Evolutionary conservation across 495 filamentous ascomycete genomes (phyloP), one percentile per base, ranked within the genome.

Genomic region (Cenococcum geophilum): DNA sequence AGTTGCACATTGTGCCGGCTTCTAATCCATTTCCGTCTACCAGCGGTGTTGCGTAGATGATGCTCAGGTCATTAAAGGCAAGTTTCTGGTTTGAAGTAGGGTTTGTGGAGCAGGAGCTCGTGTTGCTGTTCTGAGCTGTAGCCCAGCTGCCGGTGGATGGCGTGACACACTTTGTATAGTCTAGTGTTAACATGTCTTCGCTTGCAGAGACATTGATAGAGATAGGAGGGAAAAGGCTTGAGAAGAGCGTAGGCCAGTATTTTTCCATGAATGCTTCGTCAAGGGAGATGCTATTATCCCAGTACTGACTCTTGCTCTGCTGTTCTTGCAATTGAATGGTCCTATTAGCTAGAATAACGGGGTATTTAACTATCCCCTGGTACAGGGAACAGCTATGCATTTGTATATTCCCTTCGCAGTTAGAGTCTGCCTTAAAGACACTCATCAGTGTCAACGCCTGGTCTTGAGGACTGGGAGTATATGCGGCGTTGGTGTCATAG

Each of bases 141-240:
- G 49, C 49, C 20, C 18, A 52, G 21, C 8, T 23, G 49, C 20
- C 14, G 18, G 9, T 27, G 49, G 49, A 16, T 5, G 20, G 23
- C 4, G 23, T 40, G 36, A 50, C 22, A 22, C 62, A 64, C 37
- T 56, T 59, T 22, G 25, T 48, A 57, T 59, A 64, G 22, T 48
- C 23, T 16, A 55, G 42, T 1, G 22, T 20, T 10, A 27, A 48
- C 22, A 55, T 59, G 32, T 64, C 40, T 34, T 59, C 35, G 14
- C 11, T 49, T 37, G 57, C 51, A 14, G 57, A 59, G 16, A 60
- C 32, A 49, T 55, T 64, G 16, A 64, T 50, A n/a, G 62, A 37
- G 14, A 60, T 52, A 10, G 62, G 62, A 9, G 62, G 62, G 52
- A 64, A 64, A 5, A 64, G 40, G 4, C 40, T n/a, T 18, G 20